Evolutionary conservation across 2,329 filamentous ascomycete genomes (phyloP).

Genomic region (Venturia carpophila): DNA sequence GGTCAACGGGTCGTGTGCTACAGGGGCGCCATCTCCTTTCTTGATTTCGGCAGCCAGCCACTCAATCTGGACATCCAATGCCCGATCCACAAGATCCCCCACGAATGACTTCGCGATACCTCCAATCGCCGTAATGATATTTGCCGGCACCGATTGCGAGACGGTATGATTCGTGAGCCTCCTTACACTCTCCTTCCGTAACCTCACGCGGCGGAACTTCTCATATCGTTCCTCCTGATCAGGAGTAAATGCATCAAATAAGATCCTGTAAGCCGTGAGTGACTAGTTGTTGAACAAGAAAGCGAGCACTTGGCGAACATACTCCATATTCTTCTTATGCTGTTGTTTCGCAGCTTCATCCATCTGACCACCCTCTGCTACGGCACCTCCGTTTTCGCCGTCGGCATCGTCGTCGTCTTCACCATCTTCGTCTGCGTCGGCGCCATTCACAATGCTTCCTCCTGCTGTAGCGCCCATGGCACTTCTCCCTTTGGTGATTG

Average conservation of each 20-base stretch:
- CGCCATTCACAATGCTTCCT: slow-evolving; percentile 20
- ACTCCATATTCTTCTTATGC: slow-evolving; percentile 57
- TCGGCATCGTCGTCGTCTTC: slow-evolving; percentile 53
- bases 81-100: slow-evolving; percentile 65
- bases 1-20: slow-evolving; percentile 12
- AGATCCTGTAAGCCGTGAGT: slow-evolving; percentile 35
- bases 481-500: slow-evolving; percentile 6
- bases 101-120: slow-evolving; percentile 70
- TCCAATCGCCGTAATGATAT: slow-evolving; percentile 67
- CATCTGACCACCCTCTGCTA: slow-evolving; percentile 43
- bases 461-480: slow-evolving; percentile 25
- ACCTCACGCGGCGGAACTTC: slow-evolving; percentile 59
- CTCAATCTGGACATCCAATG: slow-evolving; percentile 62
- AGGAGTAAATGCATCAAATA: slow-evolving; percentile 57
- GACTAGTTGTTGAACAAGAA: slow-evolving; percentile 3
- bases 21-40: neutral
- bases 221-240: slow-evolving; percentile 64
- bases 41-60: slow-evolving; percentile 55
- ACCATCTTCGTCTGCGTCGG: slow-evolving; percentile 43
- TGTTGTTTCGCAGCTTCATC: slow-evolving; percentile 53
- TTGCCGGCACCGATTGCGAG: slow-evolving; percentile 67
- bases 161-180: slow-evolving; percentile 74
- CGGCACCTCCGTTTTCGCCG: slow-evolving; percentile 39
- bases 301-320: slow-evolving; percentile 17
- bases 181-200: slow-evolving; percentile 61